These are phyloP conservation scores for Lipomyces mesembrius DNA, from an alignment of 805 yeast genomes.

Conservation along the genomic window DNA sequence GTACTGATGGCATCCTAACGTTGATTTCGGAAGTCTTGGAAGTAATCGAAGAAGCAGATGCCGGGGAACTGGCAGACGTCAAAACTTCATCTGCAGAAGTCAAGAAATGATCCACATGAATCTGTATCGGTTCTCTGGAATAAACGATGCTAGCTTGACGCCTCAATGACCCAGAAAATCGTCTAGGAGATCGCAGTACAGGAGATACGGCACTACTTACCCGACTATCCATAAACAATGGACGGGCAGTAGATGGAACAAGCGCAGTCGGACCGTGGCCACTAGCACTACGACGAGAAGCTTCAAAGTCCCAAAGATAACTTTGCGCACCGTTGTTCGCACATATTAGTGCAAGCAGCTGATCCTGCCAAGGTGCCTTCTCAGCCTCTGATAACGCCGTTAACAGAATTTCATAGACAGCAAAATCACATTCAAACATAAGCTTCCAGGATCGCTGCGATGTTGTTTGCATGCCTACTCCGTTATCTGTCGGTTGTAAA, in stretches of 20 bases:
- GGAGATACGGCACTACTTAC: not conserved
- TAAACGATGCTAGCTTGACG: not conserved
- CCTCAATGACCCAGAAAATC: slow-evolving; percentile 6
- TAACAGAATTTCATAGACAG: slow-evolving; percentile 29
- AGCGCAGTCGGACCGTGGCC: slow-evolving; percentile 20
- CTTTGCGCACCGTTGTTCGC: slow-evolving; percentile 17
- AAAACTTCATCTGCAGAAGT: not conserved
- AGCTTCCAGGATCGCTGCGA: slow-evolving; percentile 27
- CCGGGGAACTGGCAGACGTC: not conserved
- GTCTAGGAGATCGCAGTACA: slow-evolving; percentile 5
- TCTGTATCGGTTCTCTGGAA: slow-evolving; percentile 8
- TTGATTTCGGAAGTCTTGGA: not conserved
- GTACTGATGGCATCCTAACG: not conserved
- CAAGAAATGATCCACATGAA: slow-evolving; percentile 13
- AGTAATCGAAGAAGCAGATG: not conserved
- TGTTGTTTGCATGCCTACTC: slow-evolving; percentile 25
- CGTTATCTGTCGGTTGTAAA: slow-evolving; percentile 13
- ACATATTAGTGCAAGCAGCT: slow-evolving; percentile 21
- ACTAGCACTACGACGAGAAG: slow-evolving; percentile 7
- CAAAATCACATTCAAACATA: slow-evolving; percentile 30
- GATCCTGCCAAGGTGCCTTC: slow-evolving; percentile 24
- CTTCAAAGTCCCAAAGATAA: slow-evolving; percentile 19
- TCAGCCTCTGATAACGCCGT: slow-evolving; percentile 33
- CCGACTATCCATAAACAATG: slow-evolving; percentile 20
- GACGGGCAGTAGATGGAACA: slow-evolving; percentile 10